These are phyloP conservation scores for Chlamydomonas incerta DNA, from an alignment of 139 green algal genomes.

Conservation along the genomic window DNA sequence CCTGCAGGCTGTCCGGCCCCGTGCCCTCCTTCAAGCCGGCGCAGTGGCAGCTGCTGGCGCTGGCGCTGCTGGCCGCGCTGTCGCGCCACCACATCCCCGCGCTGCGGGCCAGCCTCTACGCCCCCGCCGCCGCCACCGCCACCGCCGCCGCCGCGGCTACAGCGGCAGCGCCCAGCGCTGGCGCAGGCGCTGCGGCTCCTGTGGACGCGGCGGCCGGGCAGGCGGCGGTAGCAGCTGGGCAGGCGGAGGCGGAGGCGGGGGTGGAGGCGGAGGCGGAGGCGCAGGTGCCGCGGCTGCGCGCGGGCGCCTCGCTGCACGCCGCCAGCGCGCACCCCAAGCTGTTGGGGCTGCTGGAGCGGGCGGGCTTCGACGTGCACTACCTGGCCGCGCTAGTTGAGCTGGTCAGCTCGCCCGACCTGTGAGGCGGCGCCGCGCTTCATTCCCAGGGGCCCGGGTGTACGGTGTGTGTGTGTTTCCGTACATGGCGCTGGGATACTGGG, in stretches of 20 bases:
- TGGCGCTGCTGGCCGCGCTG: slow-evolving; percentile 45
- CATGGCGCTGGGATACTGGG: too few species aligned
- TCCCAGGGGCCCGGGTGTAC: too few species aligned
- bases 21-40: slow-evolving; percentile 34
- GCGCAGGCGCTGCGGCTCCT: too few species aligned
- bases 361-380: slow-evolving; percentile 47
- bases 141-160: not conserved
- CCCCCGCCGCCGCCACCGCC: not conserved
- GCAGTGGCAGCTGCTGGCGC: slow-evolving; percentile 44
- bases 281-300: not conserved
- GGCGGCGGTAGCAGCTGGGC: not conserved
- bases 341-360: not conserved
- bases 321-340: not conserved
- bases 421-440: too few species aligned
- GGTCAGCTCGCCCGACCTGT: slow-evolving; percentile 1
- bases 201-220: too few species aligned
- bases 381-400: slow-evolving; percentile 43
- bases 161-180: too few species aligned
- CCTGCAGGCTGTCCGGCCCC: slow-evolving; percentile 25
- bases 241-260: not conserved
- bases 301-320: not conserved
- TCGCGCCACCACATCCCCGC: slow-evolving; percentile 31
- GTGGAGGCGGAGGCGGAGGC: not conserved
- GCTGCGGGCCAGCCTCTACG: not conserved
- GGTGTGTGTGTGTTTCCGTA: too few species aligned